Evolutionary conservation across 2,329 filamentous ascomycete genomes (phyloP).

Genomic region (Botryosphaeria agaves): DNA sequence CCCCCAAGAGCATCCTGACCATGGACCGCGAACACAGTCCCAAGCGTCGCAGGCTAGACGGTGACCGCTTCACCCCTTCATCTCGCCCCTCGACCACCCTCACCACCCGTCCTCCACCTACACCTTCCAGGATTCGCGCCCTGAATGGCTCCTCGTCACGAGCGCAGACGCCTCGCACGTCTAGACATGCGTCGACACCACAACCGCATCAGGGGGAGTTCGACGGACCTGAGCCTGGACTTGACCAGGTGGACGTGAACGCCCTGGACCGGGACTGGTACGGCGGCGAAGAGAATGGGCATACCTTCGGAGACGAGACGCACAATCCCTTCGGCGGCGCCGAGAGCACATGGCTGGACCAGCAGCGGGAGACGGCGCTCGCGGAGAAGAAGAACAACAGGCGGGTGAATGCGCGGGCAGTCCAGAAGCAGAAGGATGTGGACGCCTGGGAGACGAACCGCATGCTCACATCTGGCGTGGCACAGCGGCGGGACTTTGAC

Average conservation of each 20-base stretch:
- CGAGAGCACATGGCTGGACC: constrained; percentile 55
- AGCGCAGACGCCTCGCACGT: constrained; percentile 15
- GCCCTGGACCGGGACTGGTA: constrained; percentile 90
- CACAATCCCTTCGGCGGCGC: constrained; percentile 80
- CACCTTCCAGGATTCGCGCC: constrained; percentile 11
- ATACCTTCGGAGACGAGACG: constrained; percentile 78
- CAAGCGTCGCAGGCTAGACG: constrained; percentile 50
- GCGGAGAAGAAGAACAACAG: constrained; percentile 65
- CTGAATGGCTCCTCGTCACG: constrained; percentile 12
- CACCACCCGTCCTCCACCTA: constrained; percentile 9
- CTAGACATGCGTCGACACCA: constrained; percentile 18
- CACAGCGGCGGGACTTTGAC: constrained; percentile 68
- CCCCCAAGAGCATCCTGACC: constrained; percentile 1
- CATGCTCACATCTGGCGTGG: constrained; percentile 92
- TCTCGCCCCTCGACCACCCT: constrained; percentile 24
- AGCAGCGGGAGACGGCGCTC: constrained; percentile 55
- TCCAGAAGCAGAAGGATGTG: constrained; percentile 83
- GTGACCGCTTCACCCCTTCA: constrained; percentile 39
- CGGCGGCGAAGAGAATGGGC: constrained; percentile 66
- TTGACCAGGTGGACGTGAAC: constrained; percentile 50
- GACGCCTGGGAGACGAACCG: constrained; percentile 98
- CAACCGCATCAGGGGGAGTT: constrained; percentile 41
- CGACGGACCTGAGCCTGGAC: constrained; percentile 42
- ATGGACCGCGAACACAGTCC: constrained; percentile 32
- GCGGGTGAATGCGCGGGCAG: constrained; percentile 52